These are phyloP conservation scores for Trichophyton benhamiae DNA, from an alignment of 2,329 filamentous ascomycete species.

Conservation along the genomic window DNA sequence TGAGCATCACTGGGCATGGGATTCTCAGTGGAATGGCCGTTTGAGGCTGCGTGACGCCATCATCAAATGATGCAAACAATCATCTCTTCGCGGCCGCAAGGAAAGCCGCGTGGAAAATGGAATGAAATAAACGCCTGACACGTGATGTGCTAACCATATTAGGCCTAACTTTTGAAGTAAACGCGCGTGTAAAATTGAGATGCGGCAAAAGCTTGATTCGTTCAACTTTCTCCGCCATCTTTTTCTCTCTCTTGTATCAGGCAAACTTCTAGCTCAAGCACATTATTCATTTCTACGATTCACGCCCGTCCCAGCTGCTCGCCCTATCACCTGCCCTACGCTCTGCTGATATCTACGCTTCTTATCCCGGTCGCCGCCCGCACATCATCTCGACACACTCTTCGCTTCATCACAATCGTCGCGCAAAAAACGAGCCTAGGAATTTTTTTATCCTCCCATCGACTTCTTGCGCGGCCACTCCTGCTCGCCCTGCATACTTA, in stretches of 20 bases:
- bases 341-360: too few relatives aligned
- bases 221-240: not conserved
- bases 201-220: constrained; percentile 9
- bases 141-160: not conserved
- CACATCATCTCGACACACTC: not conserved
- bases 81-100: not conserved
- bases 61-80: not conserved
- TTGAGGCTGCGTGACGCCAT: too few relatives aligned
- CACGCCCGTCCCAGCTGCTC: not conserved
- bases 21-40: too few relatives aligned
- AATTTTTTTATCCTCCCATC: not conserved
- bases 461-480: not conserved
- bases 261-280: not conserved
- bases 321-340: not conserved
- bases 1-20: too few relatives aligned
- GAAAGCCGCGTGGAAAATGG: not conserved
- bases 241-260: constrained; percentile 2
- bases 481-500: not conserved
- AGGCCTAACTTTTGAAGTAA: not conserved
- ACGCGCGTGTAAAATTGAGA: constrained; percentile 5
- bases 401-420: not conserved
- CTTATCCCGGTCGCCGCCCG: not conserved
- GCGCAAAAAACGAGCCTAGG: not conserved
- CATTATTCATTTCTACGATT: not conserved
- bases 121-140: not conserved